A percentile compares a stretch with the other conserved stretches of the same genome.
Evolutionary conservation across 2,329 filamentous ascomycete species (phyloP).

Genomic region (Raffaelea arxii): DNA sequence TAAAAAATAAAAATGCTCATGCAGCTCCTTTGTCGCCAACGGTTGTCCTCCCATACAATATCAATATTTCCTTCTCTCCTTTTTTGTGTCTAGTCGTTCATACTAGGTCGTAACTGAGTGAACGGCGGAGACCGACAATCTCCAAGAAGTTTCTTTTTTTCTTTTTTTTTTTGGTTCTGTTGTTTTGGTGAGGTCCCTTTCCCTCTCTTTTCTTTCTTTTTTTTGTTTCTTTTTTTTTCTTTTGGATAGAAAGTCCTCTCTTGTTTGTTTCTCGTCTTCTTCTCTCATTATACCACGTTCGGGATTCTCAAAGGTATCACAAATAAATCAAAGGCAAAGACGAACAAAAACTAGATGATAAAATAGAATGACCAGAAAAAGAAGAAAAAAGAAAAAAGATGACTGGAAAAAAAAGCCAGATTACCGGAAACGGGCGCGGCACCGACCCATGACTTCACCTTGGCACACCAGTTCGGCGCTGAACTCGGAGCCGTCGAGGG

Average conservation of each 20-base stretch:
- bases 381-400: not conserved
- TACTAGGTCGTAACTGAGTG: too few relatives aligned
- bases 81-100: too few relatives aligned
- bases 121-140: too few relatives aligned
- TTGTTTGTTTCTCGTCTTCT: not conserved
- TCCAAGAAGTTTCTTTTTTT: too few relatives aligned
- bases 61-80: not conserved
- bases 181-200: not conserved
- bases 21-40: too few relatives aligned
- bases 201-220: not conserved
- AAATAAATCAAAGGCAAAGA: too few relatives aligned
- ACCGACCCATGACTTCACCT: conserved; percentile 96
- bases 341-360: not conserved
- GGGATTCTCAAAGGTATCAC: conserved; percentile 2
- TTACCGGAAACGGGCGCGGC: conserved; percentile 77
- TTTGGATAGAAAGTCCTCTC: not conserved
- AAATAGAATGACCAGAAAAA: not conserved
- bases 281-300: not conserved
- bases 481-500: conserved; percentile 94
- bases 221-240: not conserved
- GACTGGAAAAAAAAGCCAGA: not conserved
- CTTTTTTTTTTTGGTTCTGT: not conserved
- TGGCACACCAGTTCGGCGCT: conserved; percentile 98
- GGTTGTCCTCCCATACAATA: too few relatives aligned
- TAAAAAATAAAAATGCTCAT: too few relatives aligned